Evolutionary conservation across 768 basidiomycete species (phyloP).

Genomic region (Termitomyces sp.): DNA sequence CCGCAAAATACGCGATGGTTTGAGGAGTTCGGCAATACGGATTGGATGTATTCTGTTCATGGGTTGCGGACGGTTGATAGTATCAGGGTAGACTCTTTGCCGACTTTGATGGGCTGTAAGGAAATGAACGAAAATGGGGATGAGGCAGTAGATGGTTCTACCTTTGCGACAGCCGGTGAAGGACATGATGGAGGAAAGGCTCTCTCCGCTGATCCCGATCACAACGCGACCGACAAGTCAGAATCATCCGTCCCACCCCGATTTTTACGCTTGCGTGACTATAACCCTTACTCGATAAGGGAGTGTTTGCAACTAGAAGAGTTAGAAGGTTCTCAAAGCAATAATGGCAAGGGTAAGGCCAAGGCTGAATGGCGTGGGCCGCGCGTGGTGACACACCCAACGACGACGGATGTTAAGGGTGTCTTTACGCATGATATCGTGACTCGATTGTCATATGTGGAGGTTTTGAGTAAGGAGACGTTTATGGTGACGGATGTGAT

Average conservation of each 20-base stretch:
- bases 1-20: constrained; percentile 50
- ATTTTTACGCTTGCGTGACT: constrained; percentile 30
- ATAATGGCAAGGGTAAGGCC: constrained; percentile 19
- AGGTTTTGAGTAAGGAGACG: constrained; percentile 40
- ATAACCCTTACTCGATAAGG: constrained; percentile 27
- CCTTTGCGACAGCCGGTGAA: neutral
- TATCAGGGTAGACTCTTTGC: constrained; percentile 14
- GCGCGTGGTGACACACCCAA: constrained; percentile 34
- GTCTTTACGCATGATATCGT: constrained; percentile 43
- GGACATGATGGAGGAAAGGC: neutral
- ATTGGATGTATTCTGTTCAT: constrained; percentile 52
- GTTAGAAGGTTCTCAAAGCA: neutral
- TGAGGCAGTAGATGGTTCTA: no score
- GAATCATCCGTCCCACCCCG: constrained; percentile 5
- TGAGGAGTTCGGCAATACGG: constrained; percentile 39
- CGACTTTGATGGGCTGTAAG: neutral
- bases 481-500: constrained; percentile 50
- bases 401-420: constrained; percentile 33
- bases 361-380: constrained; percentile 23
- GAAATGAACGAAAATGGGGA: neutral
- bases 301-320: constrained; percentile 9
- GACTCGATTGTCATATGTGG: constrained; percentile 44
- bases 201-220: neutral
- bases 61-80: constrained; percentile 46
- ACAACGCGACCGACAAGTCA: neutral